Percentiles rank a stretch among this genome's conserved stretches.
phyloP scores from a whole-genome alignment of 441 rosid genomes.

The Bruguiera hainesii region DNA sequence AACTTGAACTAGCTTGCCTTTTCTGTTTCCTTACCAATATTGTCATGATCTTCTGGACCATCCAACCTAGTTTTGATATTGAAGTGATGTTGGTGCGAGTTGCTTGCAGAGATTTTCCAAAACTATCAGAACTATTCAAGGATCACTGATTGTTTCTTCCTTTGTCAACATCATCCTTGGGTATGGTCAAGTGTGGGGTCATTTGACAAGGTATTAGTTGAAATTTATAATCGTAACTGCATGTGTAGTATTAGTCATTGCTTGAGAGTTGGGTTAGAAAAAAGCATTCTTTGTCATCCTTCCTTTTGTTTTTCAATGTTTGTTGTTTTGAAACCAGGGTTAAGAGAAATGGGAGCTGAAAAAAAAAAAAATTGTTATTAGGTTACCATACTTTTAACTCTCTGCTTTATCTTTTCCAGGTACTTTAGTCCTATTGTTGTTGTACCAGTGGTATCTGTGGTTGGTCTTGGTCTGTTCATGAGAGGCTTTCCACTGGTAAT shows the following conservation, averaged over 20 bases:
- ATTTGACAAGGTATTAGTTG: slow-evolving; percentile 51
- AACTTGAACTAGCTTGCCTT: not conserved
- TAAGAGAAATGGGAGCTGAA: not conserved
- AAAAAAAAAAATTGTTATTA: not conserved
- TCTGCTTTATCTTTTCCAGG: slow-evolving; percentile 35
- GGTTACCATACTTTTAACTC: slow-evolving; percentile 4
- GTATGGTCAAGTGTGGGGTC: slow-evolving; percentile 66
- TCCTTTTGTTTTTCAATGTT: too few relatives aligned
- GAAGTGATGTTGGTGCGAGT: slow-evolving; percentile 1
- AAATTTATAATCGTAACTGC: not conserved
- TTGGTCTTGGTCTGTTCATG: slow-evolving; percentile 74
- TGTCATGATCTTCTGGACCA: slow-evolving; percentile 3
- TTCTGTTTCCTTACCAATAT: not conserved
- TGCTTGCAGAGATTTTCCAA: slow-evolving; percentile 63
- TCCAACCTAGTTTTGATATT: not conserved
- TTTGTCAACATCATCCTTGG: slow-evolving; percentile 79
- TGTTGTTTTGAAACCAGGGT: too few relatives aligned
- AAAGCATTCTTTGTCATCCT: too few relatives aligned
- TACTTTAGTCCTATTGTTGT: slow-evolving; percentile 65
- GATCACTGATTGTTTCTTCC: slow-evolving; percentile 79
- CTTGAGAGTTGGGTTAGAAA: slow-evolving; percentile 6
- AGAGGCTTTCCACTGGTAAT: slow-evolving; percentile 91
- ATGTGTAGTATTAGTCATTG: not conserved
- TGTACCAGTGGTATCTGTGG: slow-evolving; percentile 66
- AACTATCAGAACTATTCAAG: slow-evolving; percentile 85